Percentiles rank a stretch among this genome's conserved stretches.
phyloP scores from a whole-genome alignment of 257 asterid species.

The Forsythia viridissima region DNA sequence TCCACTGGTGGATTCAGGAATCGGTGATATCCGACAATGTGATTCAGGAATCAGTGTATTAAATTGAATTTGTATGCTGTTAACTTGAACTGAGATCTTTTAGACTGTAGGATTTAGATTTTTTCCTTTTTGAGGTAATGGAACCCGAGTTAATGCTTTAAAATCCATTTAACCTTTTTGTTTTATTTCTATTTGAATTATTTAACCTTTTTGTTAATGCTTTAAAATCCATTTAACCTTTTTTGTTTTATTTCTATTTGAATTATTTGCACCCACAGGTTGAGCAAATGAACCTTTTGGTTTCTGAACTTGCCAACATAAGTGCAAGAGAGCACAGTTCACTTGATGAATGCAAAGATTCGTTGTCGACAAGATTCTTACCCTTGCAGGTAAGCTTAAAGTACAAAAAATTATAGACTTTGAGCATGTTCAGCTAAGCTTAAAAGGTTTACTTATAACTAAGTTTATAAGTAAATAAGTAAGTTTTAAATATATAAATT shows the following conservation, averaged over 20 bases:
- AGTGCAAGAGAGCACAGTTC: slow-evolving; percentile 48
- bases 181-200: neutral
- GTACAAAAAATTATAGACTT: neutral
- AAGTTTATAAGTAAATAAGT: neutral
- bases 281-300: slow-evolving; percentile 53
- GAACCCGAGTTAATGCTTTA: too few relatives aligned
- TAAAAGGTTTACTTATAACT: neutral
- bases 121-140: neutral
- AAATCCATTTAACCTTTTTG: too few relatives aligned
- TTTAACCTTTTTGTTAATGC: neutral
- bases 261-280: slow-evolving; percentile 45
- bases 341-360: slow-evolving; percentile 61
- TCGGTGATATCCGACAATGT: neutral
- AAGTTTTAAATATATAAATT: too few relatives aligned
- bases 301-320: slow-evolving; percentile 55
- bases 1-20: neutral
- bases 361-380: slow-evolving; percentile 48
- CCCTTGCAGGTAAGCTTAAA: slow-evolving; percentile 57
- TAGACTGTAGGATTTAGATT: neutral
- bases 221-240: neutral
- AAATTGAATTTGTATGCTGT: neutral
- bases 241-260: neutral
- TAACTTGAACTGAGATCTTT: neutral
- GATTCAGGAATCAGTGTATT: neutral
- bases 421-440: neutral